Percentiles rank a stretch among this genome's conserved stretches.
These are phyloP conservation scores for Drechslerella stenobrocha DNA, from an alignment of 2,329 filamentous ascomycete species.

Conservation along the genomic window DNA sequence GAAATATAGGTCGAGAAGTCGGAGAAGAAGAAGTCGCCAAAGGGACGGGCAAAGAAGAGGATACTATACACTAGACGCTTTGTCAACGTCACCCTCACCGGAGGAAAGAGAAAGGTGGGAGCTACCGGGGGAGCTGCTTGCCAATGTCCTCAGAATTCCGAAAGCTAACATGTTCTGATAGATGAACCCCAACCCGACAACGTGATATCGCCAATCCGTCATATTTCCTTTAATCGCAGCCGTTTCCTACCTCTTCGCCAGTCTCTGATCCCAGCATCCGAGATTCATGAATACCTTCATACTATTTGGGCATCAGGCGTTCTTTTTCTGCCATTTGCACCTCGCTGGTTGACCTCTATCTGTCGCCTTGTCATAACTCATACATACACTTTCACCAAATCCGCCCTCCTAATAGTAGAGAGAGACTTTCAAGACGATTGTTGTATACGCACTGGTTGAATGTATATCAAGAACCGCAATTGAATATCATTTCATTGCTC, in stretches of 20 bases:
- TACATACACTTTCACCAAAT: constrained; percentile 36
- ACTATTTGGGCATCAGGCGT: constrained; percentile 44
- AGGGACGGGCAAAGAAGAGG: constrained; percentile 97
- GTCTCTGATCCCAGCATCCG: constrained; percentile 13
- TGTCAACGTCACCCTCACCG: constrained; percentile 95
- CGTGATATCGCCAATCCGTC: constrained; percentile 24
- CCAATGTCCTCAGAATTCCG: constrained; percentile 8
- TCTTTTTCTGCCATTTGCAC: constrained; percentile 47
- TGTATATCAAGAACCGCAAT: constrained; percentile 40
- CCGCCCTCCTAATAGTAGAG: constrained; percentile 39
- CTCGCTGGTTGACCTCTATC: constrained; percentile 38
- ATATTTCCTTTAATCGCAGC: constrained; percentile 17
- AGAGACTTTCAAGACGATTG: constrained; percentile 25
- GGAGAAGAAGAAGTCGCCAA: constrained; percentile 96
- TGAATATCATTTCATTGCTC: constrained; percentile 39
- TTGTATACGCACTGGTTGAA: constrained; percentile 37
- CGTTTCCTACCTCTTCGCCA: constrained; percentile 18
- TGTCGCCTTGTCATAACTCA: constrained; percentile 42
- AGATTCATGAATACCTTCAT: constrained; percentile 15
- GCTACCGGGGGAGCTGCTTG: constrained; percentile 1
- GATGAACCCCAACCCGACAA: constrained; percentile 85
- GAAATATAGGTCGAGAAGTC: constrained; percentile 73
- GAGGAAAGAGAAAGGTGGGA: constrained; percentile 95
- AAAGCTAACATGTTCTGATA: constrained; percentile 54
- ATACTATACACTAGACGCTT: constrained; percentile 90